phyloP scores from a whole-genome alignment of 306 rosid species.

The Rosa lucieae region DNA sequence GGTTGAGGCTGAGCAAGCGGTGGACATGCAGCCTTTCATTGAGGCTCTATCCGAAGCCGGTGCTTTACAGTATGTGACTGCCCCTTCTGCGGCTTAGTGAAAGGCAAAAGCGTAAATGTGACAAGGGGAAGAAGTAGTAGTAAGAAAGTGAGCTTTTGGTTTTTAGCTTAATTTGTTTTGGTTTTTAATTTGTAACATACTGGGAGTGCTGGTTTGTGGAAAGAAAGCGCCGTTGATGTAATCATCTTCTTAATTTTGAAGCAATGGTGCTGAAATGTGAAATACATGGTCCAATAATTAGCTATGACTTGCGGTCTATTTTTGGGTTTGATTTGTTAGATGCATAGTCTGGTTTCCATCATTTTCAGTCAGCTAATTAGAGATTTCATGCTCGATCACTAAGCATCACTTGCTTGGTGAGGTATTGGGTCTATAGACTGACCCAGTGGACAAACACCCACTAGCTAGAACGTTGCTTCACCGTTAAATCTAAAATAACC shows the following conservation, averaged over 20 bases:
- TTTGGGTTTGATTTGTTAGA: too few relatives aligned
- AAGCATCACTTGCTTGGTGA: too few relatives aligned
- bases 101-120: background rate
- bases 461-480: too few relatives aligned
- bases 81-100: conserved; percentile 69
- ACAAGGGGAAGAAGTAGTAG: background rate
- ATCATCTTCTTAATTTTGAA: background rate
- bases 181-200: background rate
- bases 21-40: conserved; percentile 42
- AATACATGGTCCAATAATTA: background rate
- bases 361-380: too few relatives aligned
- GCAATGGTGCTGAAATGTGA: background rate
- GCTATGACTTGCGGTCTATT: too few relatives aligned
- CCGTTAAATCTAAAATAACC: too few relatives aligned
- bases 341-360: too few relatives aligned
- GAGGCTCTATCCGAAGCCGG: conserved; percentile 53
- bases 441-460: too few relatives aligned
- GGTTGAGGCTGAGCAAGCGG: conserved; percentile 15
- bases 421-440: too few relatives aligned
- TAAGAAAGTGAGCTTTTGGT: background rate
- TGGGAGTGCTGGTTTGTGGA: background rate
- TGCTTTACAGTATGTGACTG: conserved; percentile 44
- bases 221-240: background rate
- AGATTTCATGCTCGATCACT: too few relatives aligned
- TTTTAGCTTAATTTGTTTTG: background rate